Base-by-base conservation (phyloP, 306 rosid genomes). In the Begonia peltatifolia region DNA sequence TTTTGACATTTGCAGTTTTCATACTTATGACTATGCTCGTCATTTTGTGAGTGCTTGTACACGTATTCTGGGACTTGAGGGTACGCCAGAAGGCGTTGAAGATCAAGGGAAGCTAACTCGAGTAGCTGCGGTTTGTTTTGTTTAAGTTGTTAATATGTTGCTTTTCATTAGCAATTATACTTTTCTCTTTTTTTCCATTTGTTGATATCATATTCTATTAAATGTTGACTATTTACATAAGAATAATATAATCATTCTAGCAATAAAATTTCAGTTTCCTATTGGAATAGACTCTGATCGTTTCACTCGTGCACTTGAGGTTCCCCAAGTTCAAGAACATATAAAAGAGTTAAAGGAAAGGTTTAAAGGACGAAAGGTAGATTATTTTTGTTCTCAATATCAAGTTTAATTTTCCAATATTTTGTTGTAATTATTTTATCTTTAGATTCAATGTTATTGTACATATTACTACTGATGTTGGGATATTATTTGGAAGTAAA, bases 31-130 rank as follows among this genome's bases (percentile, higher is more conserved):
- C 68, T 87, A 87, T 60, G 95, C 94, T 52, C 77, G 95, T 6
- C 95, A 87, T 74, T 87, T 87, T 55, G 94, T 87, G 35, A 87
- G 95, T 68, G 89, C 94, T 48, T 83, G 94, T 60, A 87, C 89
- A 56, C 95, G 95, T 55, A 80, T 83, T 60, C 87, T 87, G 60
- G 89, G 89, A 59, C 89, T 83, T 61, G 94, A 87, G 75, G 89
- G 93, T 51, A 87, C 93, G 0, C 95, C 89, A 46, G 95, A 87
- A 65, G 94, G 95, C 46, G 95, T 87, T 70, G 95, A 78, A 69
- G 79, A 87, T 72, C 89, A 83, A 68, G 95, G 94, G 65, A 80
- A 67, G 76, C 80, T 87, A 56, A 87, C 96, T 54, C 78, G 96
- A 58, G 89, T 87, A 46, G 86, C 96, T 68, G 96, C 96, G 41